Evolutionary conservation across 2,329 filamentous ascomycete genomes (phyloP).

Genomic region (Moelleriella libera): DNA sequence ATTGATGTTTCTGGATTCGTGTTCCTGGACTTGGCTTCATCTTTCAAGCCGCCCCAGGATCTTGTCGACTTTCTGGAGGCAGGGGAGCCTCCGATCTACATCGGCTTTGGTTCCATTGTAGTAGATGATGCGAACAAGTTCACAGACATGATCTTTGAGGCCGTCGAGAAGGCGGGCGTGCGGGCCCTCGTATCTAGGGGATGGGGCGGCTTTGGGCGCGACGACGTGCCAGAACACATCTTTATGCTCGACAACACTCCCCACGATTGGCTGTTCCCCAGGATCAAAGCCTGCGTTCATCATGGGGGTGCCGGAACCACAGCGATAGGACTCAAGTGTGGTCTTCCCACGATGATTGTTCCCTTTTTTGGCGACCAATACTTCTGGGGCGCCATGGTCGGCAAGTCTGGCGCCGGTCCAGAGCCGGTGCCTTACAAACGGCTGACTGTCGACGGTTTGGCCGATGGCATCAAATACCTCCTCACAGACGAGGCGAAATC

Average conservation of each 20-base stretch:
- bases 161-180: conserved; percentile 49
- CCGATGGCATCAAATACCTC: conserved; percentile 57
- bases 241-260: conserved; percentile 63
- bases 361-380: conserved; percentile 71
- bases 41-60: conserved; percentile 41
- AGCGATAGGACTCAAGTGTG: conserved; percentile 58
- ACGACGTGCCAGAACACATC: conserved; percentile 44
- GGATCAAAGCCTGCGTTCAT: conserved; percentile 52
- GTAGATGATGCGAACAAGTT: conserved; percentile 57
- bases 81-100: conserved; percentile 52
- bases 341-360: conserved; percentile 59
- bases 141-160: conserved; percentile 58
- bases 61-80: conserved; percentile 40
- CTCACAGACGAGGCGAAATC: conserved; percentile 44
- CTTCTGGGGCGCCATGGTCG: conserved; percentile 64
- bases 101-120: conserved; percentile 65
- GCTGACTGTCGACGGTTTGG: conserved; percentile 47
- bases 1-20: conserved; percentile 69
- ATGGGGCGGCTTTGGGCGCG: conserved; percentile 56
- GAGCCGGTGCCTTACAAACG: conserved; percentile 54
- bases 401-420: conserved; percentile 48
- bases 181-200: conserved; percentile 61
- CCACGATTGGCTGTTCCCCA: conserved; percentile 65
- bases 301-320: conserved; percentile 71
- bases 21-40: conserved; percentile 55